Percentiles rank a stretch among this genome's conserved stretches.
Conservation (phyloP, 176 grass and related monocot genomes). For the Paspalum vaginatum region DNA sequence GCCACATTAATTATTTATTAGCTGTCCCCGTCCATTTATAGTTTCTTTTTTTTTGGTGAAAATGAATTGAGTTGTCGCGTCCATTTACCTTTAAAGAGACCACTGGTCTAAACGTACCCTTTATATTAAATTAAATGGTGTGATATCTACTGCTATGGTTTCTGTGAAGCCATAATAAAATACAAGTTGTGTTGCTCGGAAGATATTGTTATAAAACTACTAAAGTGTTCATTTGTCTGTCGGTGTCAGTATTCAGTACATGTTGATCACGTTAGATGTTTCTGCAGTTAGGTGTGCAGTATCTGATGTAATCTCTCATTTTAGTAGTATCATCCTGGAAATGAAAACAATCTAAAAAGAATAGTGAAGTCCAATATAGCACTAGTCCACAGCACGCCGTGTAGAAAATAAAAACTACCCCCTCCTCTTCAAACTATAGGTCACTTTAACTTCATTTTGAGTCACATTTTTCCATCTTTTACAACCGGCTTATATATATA, state of each 20-base stretch:
- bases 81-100: not conserved
- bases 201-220: constrained; percentile 1
- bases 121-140: no score
- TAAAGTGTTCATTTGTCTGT: not conserved
- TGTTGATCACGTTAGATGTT: constrained; percentile 27
- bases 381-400: not conserved
- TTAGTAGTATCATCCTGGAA: not conserved
- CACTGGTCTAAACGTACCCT: not conserved
- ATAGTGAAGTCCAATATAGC: not conserved
- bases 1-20: no score
- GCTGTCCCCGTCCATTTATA: not conserved
- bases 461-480: no score
- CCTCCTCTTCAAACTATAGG: no score
- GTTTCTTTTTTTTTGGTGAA: not conserved
- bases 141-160: not conserved
- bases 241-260: constrained; percentile 24
- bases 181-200: not conserved
- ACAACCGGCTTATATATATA: no score
- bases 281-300: not conserved
- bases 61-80: no score
- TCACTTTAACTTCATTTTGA: no score
- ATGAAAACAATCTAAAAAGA: not conserved
- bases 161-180: not conserved
- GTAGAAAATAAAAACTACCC: not conserved
- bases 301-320: constrained; percentile 12